Evolutionary conservation across 2,329 filamentous ascomycete genomes (phyloP).

Genomic region (Scytalidium lignicola): DNA sequence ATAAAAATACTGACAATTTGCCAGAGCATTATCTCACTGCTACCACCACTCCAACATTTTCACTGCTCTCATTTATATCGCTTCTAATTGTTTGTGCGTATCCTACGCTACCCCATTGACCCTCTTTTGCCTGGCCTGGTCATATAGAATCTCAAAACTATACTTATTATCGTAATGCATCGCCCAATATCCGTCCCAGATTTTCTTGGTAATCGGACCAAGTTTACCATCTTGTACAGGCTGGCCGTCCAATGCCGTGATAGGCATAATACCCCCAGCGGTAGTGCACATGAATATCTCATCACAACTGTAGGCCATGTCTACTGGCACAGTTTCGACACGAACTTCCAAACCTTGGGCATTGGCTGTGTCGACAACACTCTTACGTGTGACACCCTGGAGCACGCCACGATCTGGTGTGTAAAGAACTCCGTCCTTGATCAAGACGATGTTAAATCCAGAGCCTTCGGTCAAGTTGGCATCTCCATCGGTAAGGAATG

Average conservation of each 20-base stretch:
- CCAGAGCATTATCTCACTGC: no score
- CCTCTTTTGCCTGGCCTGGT: constrained; percentile 1
- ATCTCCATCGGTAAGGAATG: constrained; percentile 46
- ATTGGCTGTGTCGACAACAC: constrained; percentile 38
- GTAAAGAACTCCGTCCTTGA: constrained; percentile 40
- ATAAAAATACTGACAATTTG: no score
- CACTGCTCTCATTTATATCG: no score
- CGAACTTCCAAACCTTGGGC: constrained; percentile 30
- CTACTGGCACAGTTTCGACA: constrained; percentile 37
- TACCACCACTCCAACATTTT: no score
- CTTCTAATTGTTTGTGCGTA: no score
- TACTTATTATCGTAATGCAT: constrained; percentile 37
- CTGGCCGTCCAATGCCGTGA: constrained; percentile 39
- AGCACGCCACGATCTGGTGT: constrained; percentile 44
- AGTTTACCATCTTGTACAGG: constrained; percentile 36
- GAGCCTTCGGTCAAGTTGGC: constrained; percentile 45
- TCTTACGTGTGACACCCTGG: constrained; percentile 43
- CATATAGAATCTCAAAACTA: constrained; percentile 31
- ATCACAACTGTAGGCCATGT: constrained; percentile 36
- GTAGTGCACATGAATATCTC: constrained; percentile 50
- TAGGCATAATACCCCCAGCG: constrained; percentile 48
- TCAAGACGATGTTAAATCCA: constrained; percentile 42
- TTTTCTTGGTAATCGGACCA: constrained; percentile 39
- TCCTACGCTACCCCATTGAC: constrained; percentile 37
- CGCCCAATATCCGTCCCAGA: constrained; percentile 47